Evolutionary conservation across 371 early-diverging fungal genomes (phyloP), one percentile per base, ranked within the genome.

Genomic region (Mucor velutinosus): DNA sequence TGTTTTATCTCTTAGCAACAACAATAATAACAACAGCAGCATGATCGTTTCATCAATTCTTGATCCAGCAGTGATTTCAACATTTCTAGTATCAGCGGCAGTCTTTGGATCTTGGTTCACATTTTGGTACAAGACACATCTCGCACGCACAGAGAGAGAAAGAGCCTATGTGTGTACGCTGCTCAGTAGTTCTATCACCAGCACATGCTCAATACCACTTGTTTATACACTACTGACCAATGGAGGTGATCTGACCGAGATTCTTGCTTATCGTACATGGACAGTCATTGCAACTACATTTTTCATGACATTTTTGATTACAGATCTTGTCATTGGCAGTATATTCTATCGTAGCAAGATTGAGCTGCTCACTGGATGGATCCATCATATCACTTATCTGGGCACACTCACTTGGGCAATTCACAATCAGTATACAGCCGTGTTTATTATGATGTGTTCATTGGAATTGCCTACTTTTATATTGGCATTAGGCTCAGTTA

Each of bases 301-400:
- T 53, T 83, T 83, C 39, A 73, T 79, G 63, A 75, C 76, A 2
- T 88, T 82, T 57, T 59, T 85, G 23, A 39, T 80, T 1, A 62
- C 77, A n/a, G 88, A 88, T 65, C 60, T 88, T 17, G 19, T 65
- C 4, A 45, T 86, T 35, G 88, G 88, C 4, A 41, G 58, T 12
- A 55, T 83, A 5, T 80, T 77, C 17, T 88, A 88, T 61, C 70
- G 77, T 21, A 67, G 65, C 43, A 77, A 82, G 45, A 74, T 88
- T 30, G 84, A 80, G 23, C 56, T 80, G 1, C 74, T 88, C 17
- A 86, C 86, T 35, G 86, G 86, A 7, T 86, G 86, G 80, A 66
- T 84, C 7, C 88, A 88, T 64, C 88, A 88, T 58, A 73, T 82
- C 17, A 76, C 77, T 21, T 88, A 88, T 60, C 27, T 73, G 7